Evolutionary conservation across 2,329 filamentous ascomycete genomes (phyloP).

Genomic region (Monosporascus sp.): DNA sequence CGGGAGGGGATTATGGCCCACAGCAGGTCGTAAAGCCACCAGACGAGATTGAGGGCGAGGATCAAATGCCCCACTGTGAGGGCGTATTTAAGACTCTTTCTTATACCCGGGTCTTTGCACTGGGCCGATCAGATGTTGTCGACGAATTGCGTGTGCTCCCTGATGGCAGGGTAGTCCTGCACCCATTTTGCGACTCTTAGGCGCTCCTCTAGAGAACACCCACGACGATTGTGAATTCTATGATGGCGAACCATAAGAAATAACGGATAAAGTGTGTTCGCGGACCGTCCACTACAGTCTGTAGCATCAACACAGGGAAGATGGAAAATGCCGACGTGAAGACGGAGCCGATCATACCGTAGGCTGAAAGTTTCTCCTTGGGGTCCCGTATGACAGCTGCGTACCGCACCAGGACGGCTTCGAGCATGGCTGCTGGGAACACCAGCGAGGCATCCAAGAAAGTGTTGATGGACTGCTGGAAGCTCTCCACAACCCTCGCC

Average conservation of each 20-base stretch:
- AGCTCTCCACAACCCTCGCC: background rate
- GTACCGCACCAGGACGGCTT: slow-evolving; percentile 12
- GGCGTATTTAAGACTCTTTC: background rate
- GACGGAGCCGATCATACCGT: slow-evolving; percentile 13
- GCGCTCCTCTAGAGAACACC: slow-evolving; percentile 10
- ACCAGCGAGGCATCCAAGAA: slow-evolving; percentile 14
- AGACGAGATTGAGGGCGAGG: slow-evolving; percentile 9
- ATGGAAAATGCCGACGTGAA: slow-evolving; percentile 15
- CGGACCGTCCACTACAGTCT: slow-evolving; percentile 3
- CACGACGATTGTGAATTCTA: slow-evolving; percentile 10
- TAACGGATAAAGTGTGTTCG: slow-evolving; percentile 9
- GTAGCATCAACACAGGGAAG: slow-evolving; percentile 13
- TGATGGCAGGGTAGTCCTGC: background rate
- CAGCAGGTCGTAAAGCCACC: slow-evolving; percentile 9
- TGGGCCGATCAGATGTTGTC: slow-evolving; percentile 5
- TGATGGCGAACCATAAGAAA: slow-evolving; percentile 15
- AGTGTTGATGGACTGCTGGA: slow-evolving; percentile 10
- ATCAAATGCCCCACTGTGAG: slow-evolving; percentile 4
- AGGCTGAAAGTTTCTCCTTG: slow-evolving; percentile 12
- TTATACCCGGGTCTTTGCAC: slow-evolving; percentile 4
- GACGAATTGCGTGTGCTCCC: slow-evolving; percentile 1
- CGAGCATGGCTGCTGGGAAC: slow-evolving; percentile 15
- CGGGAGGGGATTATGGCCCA: background rate
- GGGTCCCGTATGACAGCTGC: slow-evolving; percentile 4
- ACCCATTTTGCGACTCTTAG: background rate